Conservation (phyloP, 2,329 filamentous ascomycete species). For the Pseudogymnoascus sp. region DNA sequence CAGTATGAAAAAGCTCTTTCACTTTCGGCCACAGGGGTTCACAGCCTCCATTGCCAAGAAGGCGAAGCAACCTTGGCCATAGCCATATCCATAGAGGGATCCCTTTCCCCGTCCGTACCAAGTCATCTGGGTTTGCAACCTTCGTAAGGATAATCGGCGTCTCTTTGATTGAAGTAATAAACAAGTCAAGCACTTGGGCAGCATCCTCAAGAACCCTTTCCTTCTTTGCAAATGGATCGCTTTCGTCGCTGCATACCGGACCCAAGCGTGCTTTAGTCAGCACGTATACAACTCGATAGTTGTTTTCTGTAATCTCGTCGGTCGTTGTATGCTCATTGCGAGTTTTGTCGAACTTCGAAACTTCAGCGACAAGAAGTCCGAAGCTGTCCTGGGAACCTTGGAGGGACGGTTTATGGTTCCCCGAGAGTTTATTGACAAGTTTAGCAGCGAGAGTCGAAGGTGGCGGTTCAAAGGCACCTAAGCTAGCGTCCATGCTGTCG, state of each 20-base stretch:
- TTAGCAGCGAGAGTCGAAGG: slow-evolving; percentile 84
- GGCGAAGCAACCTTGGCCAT: slow-evolving; percentile 48
- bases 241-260: slow-evolving; percentile 29
- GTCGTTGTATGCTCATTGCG: slow-evolving; percentile 37
- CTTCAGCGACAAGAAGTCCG: slow-evolving; percentile 55
- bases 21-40: slow-evolving; percentile 43
- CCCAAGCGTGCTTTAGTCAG: slow-evolving; percentile 55
- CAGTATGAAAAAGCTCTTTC: slow-evolving; percentile 44
- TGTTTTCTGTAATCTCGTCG: slow-evolving; percentile 64
- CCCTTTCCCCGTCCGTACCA: slow-evolving; percentile 43
- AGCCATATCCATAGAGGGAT: slow-evolving; percentile 61
- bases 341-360: slow-evolving; percentile 52
- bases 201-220: slow-evolving; percentile 51
- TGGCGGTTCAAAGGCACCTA: slow-evolving; percentile 32
- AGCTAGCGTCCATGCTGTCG: not conserved
- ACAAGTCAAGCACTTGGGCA: slow-evolving; percentile 67
- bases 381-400: slow-evolving; percentile 66
- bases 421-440: slow-evolving; percentile 72
- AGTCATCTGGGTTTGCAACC: slow-evolving; percentile 33
- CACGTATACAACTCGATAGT: slow-evolving; percentile 79
- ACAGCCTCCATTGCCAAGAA: slow-evolving; percentile 47
- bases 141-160: slow-evolving; percentile 61
- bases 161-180: slow-evolving; percentile 66
- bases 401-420: slow-evolving; percentile 52
- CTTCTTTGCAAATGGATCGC: slow-evolving; percentile 58